Conservation (phyloP, 352 stramenopile species). For the Phytopythium vexans region DNA sequence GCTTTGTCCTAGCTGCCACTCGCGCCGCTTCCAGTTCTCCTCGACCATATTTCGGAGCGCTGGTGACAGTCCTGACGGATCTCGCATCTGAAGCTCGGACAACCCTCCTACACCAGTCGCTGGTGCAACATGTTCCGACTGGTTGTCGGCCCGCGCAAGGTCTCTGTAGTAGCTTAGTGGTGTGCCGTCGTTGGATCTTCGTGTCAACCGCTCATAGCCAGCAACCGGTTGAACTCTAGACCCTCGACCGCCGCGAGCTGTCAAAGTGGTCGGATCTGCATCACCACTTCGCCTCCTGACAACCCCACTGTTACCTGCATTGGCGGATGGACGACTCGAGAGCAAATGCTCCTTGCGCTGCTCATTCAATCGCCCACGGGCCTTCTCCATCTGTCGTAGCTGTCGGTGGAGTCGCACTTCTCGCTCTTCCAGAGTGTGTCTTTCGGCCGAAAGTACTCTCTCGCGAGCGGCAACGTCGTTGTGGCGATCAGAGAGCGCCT, state of each 20-base stretch:
- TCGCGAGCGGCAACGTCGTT: constrained; percentile 17
- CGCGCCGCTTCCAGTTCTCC: constrained; percentile 44
- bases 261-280: no score
- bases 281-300: no score
- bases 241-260: no score
- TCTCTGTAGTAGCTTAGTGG: no score
- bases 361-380: constrained; percentile 36
- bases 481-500: neutral
- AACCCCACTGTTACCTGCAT: no score
- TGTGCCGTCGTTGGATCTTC: no score
- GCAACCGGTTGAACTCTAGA: no score
- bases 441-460: constrained; percentile 26
- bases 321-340: neutral
- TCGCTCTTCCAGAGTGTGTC: constrained; percentile 42
- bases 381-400: constrained; percentile 51
- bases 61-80: constrained; percentile 51
- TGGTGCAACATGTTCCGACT: no score
- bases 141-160: no score
- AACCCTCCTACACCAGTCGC: no score
- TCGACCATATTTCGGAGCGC: constrained; percentile 52
- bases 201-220: no score
- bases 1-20: constrained; percentile 11
- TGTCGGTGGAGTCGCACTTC: constrained; percentile 46
- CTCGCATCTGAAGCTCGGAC: constrained; percentile 5
- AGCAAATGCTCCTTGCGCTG: constrained; percentile 42